These are phyloP conservation scores for Saccharomyces hybrid DNA, from an alignment of 1,139 yeast genomes.

Conservation along the genomic window DNA sequence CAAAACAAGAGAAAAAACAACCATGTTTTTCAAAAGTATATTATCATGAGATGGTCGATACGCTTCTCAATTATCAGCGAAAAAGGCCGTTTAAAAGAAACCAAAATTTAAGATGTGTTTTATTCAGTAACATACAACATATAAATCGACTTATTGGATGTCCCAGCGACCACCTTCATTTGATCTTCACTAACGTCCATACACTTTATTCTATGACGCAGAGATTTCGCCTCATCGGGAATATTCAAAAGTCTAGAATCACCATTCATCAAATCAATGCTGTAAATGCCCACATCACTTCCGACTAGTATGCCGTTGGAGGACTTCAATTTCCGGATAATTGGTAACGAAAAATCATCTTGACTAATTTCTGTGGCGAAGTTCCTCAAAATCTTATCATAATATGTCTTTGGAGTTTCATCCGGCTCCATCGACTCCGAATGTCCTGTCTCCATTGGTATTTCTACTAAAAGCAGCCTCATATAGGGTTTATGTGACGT, in stretches of 20 bases:
- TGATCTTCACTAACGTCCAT: neutral
- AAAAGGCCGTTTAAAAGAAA: too few relatives aligned
- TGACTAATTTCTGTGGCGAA: conserved; percentile 59
- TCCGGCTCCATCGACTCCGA: neutral
- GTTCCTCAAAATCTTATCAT: conserved; percentile 47
- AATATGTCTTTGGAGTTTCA: conserved; percentile 14
- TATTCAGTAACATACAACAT: neutral
- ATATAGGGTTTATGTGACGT: conserved; percentile 74
- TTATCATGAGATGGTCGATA: too few relatives aligned
- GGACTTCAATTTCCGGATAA: conserved; percentile 37
- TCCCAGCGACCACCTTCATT: neutral
- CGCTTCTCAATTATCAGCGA: neutral
- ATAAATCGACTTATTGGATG: neutral
- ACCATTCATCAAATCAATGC: conserved; percentile 42
- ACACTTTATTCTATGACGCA: neutral
- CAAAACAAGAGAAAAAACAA: too few relatives aligned
- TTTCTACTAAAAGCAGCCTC: conserved; percentile 48
- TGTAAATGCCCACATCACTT: conserved; percentile 65
- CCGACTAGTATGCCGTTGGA: conserved; percentile 54
- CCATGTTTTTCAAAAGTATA: too few relatives aligned
- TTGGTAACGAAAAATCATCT: conserved; percentile 58
- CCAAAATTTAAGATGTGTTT: too few relatives aligned
- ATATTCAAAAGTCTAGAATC: conserved; percentile 29
- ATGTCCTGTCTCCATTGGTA: conserved; percentile 28
- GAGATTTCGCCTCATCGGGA: conserved; percentile 2